Evolutionary conservation across 1,284 basidiomycete species (phyloP).

Genomic region (Cutaneotrichosporon sp.): DNA sequence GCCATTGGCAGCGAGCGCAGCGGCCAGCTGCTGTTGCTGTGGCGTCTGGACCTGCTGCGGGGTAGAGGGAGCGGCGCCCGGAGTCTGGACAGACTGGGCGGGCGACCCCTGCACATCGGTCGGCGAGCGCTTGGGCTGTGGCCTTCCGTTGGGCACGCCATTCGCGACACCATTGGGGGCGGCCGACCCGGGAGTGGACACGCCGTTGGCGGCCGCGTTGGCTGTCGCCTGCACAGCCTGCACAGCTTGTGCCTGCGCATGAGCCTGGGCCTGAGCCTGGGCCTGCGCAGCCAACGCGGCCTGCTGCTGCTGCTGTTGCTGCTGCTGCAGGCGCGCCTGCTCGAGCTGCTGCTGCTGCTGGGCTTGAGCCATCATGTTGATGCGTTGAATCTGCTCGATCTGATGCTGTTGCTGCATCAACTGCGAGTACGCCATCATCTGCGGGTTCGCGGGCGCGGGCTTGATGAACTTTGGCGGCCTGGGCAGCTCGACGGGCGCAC

Average conservation of each 20-base stretch:
- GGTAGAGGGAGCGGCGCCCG: constrained; percentile 2
- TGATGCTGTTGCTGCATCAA: constrained; percentile 44
- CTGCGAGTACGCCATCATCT: constrained; percentile 33
- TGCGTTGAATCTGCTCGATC: constrained; percentile 45
- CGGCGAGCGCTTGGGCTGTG: constrained; percentile 19
- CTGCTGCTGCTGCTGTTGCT: constrained; percentile 27
- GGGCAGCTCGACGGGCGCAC: constrained; percentile 44
- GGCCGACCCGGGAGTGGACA: constrained; percentile 21
- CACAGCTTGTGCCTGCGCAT: constrained; percentile 16
- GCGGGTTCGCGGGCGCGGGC: constrained; percentile 38
- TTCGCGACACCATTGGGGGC: constrained; percentile 22
- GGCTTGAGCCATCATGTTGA: constrained; percentile 43
- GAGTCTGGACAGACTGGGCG: constrained; percentile 9
- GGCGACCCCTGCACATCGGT: constrained; percentile 10
- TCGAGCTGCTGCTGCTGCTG: constrained; percentile 38
- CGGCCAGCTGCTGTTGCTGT: constrained; percentile 21
- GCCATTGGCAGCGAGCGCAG: constrained; percentile 13
- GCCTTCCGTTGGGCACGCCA: constrained; percentile 16
- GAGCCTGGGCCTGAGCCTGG: constrained; percentile 17
- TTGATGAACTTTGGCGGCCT: constrained; percentile 48
- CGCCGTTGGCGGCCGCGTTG: constrained; percentile 7
- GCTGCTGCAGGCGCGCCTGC: constrained; percentile 37
- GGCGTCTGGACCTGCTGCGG: constrained; percentile 24
- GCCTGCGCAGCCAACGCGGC: constrained; percentile 16
- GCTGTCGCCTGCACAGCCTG: constrained; percentile 15